Evolutionary conservation across 208 protist species (phyloP).

Genomic region (Phytomonas serpens): DNA sequence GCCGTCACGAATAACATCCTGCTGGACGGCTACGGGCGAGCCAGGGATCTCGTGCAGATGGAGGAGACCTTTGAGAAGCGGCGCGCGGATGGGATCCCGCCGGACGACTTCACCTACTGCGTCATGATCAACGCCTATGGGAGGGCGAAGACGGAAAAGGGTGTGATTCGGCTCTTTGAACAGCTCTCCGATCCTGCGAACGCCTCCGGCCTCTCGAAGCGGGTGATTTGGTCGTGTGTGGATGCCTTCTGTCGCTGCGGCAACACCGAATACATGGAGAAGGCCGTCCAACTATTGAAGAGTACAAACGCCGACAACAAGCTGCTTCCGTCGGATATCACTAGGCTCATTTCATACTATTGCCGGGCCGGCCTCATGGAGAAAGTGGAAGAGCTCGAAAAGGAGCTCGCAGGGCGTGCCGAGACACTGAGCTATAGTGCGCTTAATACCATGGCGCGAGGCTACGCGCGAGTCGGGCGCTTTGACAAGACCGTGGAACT

Average conservation of each 20-base stretch:
- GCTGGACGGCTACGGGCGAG: conserved; percentile 69
- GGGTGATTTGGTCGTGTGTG: conserved; percentile 61
- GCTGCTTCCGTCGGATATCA: conserved; percentile 30
- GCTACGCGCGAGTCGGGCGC: conserved; percentile 56
- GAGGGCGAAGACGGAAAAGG: conserved; percentile 37
- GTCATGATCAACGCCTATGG: conserved; percentile 76
- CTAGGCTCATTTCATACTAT: conserved; percentile 73
- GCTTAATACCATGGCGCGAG: conserved; percentile 72
- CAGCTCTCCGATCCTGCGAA: conserved; percentile 30
- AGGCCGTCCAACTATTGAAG: conserved; percentile 39
- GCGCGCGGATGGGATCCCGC: conserved; percentile 30
- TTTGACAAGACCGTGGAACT: conserved; percentile 84
- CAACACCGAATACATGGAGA: conserved; percentile 36
- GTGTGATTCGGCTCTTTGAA: conserved; percentile 52
- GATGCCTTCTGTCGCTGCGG: conserved; percentile 84
- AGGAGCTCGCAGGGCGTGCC: conserved; percentile 10
- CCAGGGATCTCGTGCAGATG: conserved; percentile 67
- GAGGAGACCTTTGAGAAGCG: conserved; percentile 60
- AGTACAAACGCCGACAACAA: conserved; percentile 3
- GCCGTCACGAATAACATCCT: conserved; percentile 86
- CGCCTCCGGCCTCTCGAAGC: conserved; percentile 30
- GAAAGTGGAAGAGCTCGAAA: conserved; percentile 53
- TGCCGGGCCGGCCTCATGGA: conserved; percentile 74
- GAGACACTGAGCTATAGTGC: conserved; percentile 50
- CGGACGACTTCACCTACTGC: conserved; percentile 80